Evolutionary conservation across 2,329 filamentous ascomycete genomes (phyloP).

Genomic region (Fonsecaea monophora): DNA sequence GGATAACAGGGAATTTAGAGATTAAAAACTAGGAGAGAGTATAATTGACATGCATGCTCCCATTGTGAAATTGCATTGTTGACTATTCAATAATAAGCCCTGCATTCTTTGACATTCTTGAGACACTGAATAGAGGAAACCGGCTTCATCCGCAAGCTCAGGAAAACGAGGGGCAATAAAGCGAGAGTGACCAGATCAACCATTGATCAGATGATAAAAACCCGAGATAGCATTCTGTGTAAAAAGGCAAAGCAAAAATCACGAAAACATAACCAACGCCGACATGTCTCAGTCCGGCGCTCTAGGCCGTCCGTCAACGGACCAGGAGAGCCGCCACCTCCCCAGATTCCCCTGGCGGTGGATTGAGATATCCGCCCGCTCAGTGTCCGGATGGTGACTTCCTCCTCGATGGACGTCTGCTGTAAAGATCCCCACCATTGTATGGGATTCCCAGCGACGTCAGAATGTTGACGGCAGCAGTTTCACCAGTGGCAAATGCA

Average conservation of each 20-base stretch:
- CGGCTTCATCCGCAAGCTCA: not conserved
- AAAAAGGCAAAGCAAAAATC: not conserved
- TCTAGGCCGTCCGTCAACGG: conserved; percentile 25
- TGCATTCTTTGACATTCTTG: conserved; percentile 1
- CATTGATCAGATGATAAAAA: conserved; percentile 3
- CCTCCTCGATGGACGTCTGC: conserved; percentile 31
- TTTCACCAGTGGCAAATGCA: conserved; percentile 54
- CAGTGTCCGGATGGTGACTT: conserved; percentile 33
- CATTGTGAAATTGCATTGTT: not conserved
- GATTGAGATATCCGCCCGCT: conserved; percentile 14
- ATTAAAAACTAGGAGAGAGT: not conserved
- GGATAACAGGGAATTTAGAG: conserved; percentile 17
- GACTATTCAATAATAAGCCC: not conserved
- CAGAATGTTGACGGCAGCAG: conserved; percentile 50
- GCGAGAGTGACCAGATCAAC: conserved; percentile 1
- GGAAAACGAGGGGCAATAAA: not conserved
- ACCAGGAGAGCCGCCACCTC: conserved; percentile 16
- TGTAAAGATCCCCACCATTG: conserved; percentile 43
- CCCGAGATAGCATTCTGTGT: not conserved
- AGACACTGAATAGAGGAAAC: not conserved
- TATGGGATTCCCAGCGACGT: conserved; percentile 46
- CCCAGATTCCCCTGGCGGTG: conserved; percentile 16
- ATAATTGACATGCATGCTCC: not conserved
- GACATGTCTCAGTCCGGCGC: conserved; percentile 35
- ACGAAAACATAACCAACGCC: conserved; percentile 17